Conservation (phyloP, 163 green algal species). For the Coccomyxa subellipsoidea region DNA sequence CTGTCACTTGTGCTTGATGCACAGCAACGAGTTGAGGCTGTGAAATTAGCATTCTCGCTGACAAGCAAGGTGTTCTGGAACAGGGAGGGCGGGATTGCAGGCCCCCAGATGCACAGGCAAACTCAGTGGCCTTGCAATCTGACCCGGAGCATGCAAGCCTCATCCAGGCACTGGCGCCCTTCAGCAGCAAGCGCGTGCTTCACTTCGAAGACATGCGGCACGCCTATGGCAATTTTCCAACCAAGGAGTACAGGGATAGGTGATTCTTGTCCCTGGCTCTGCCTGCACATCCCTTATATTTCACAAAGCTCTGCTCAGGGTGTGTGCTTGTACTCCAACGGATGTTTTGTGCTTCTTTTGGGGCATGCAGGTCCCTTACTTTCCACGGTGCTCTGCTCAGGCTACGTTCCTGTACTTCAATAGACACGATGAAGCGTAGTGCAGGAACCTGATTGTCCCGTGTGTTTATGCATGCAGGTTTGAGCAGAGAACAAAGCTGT, state of each 20-base stretch:
- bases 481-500: constrained; percentile 50
- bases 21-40: too few relatives aligned
- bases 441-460: too few relatives aligned
- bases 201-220: neutral
- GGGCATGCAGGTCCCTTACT: too few relatives aligned
- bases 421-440: too few relatives aligned
- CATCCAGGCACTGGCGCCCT: constrained; percentile 35
- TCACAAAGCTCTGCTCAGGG: neutral
- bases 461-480: constrained; percentile 38
- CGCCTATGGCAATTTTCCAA: neutral
- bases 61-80: neutral
- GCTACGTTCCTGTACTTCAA: too few relatives aligned
- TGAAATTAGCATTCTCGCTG: neutral
- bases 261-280: neutral
- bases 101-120: neutral
- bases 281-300: neutral
- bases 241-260: neutral
- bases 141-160: constrained; percentile 43
- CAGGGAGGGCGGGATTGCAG: neutral
- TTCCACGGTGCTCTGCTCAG: too few relatives aligned
- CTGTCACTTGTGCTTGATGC: neutral
- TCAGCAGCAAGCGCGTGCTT: neutral
- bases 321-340: too few relatives aligned
- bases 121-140: constrained; percentile 33
- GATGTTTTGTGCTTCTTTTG: too few relatives aligned